Base-by-base conservation (phyloP, 2,329 filamentous ascomycete species). In the Diaporthe velutina region DNA sequence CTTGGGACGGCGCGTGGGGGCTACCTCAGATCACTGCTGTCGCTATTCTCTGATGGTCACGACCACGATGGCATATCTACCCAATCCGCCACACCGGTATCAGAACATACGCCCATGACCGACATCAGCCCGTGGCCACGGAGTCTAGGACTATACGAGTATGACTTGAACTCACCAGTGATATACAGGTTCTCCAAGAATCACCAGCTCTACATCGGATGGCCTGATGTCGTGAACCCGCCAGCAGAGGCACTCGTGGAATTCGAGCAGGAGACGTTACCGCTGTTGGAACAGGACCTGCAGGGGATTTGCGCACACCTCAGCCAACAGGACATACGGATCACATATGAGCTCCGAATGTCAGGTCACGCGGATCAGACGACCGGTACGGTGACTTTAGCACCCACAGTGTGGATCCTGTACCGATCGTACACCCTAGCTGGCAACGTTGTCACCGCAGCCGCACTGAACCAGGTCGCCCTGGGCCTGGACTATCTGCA, bases 331-430 rank as follows among this genome's bases (percentile, higher is more conserved):
- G 73, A 57, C 0, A 67, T 74, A n/a, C 38, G 68, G 6, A 52
- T 74, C 30, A 74, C 70, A 1, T 74, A 73, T 28, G 73, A 74
- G 60, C 70, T 74, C 19, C 73, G 73, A 28, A 74, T 74, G 73
- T 74, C 73, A 1, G 73, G 73, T 13, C 58, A 73, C 17, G 73
- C 57, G 33, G 30, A 60, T 22, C 50, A 25, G 0, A 28, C 13
- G 5, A 57, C 52, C 2, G 54, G 71, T 19, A 73, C 73, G 1
- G 73, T 73, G 9, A 60, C 52, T 2, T 35, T 74, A 33, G 28
- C 54, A 28, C 73, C 73, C 3, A 74, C 73, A 5, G 73, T 74
- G 8, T 74, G 73, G 73, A 74, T 74, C 10, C 9, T 74, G 13
- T 73, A 74, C 60, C 50, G 70, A 28, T 64, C 70, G 0, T 55